Percentiles rank a stretch among this genome's conserved stretches.
Conservation (phyloP, 768 basidiomycete genomes). For the Pholiota conissans region DNA sequence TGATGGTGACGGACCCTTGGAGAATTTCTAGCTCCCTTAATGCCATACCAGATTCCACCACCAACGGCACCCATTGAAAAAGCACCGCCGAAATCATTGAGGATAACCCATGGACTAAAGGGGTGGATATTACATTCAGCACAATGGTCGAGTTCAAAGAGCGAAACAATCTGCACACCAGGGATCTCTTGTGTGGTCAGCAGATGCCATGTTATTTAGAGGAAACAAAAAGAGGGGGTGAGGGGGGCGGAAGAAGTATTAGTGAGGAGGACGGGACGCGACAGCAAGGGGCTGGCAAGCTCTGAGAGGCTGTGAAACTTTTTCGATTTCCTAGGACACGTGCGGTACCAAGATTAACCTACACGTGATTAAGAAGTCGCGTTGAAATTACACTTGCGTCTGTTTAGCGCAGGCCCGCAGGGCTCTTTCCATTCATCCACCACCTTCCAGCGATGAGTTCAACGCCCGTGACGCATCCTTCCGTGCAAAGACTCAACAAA, state of each 20-base stretch:
- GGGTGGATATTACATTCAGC: conserved; percentile 11
- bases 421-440: conserved; percentile 14
- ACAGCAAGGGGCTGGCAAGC: not conserved
- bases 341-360: conserved; percentile 11
- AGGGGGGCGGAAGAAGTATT: conserved; percentile 2
- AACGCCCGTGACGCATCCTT: conserved; percentile 21
- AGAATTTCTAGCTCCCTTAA: conserved; percentile 96
- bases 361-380: conserved; percentile 33
- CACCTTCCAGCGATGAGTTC: conserved; percentile 27
- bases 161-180: conserved; percentile 15
- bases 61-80: conserved; percentile 98
- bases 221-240: conserved; percentile 3
- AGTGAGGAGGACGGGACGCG: conserved; percentile 7
- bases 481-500: conserved; percentile 35
- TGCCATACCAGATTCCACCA: conserved; percentile 98
- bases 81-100: conserved; percentile 97
- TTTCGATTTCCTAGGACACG: conserved; percentile 30
- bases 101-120: conserved; percentile 92
- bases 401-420: conserved; percentile 19
- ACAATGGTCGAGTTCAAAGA: not conserved
- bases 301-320: conserved; percentile 27
- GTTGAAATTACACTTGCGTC: conserved; percentile 20
- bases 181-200: conserved; percentile 30
- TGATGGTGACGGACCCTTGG: conserved; percentile 65
- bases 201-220: conserved; percentile 19